These are phyloP conservation scores for Leishmania arabica DNA, from an alignment of 208 protist genomes.

Conservation along the genomic window DNA sequence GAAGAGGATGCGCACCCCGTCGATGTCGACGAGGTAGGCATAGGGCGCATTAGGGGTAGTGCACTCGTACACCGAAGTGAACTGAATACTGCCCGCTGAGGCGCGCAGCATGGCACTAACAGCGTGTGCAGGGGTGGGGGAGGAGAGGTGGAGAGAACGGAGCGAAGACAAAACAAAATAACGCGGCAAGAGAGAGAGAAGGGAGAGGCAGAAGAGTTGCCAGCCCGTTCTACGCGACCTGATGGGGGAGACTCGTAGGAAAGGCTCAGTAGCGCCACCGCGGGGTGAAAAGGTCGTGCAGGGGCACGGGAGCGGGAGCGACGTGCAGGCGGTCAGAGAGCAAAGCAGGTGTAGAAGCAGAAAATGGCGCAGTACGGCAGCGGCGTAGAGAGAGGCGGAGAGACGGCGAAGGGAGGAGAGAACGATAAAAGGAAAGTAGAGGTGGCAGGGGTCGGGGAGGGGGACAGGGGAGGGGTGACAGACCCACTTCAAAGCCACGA, in stretches of 20 bases:
- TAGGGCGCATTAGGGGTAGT: constrained; percentile 49
- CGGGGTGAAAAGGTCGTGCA: neutral
- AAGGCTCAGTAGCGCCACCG: neutral
- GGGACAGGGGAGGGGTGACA: neutral
- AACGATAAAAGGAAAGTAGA: neutral
- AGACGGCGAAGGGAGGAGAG: neutral
- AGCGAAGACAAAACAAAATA: no score
- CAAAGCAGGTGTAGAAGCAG: neutral
- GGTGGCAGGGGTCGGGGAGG: no score
- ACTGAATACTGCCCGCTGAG: constrained; percentile 39
- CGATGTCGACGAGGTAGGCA: constrained; percentile 80
- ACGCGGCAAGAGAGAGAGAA: neutral
- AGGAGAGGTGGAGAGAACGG: neutral
- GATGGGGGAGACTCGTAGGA: neutral
- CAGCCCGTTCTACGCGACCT: neutral
- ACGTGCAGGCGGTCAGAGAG: neutral
- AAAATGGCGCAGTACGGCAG: neutral
- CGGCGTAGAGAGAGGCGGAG: neutral
- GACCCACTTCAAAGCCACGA: neutral
- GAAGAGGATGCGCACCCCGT: constrained; percentile 81
- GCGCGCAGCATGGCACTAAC: constrained; percentile 42
- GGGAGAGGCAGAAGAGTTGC: neutral
- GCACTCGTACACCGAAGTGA: constrained; percentile 45
- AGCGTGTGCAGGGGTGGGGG: neutral
- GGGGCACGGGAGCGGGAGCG: no score